These are phyloP conservation scores for Cotoneaster glaucophyllus DNA, from an alignment of 306 rosid genomes.

Conservation along the genomic window DNA sequence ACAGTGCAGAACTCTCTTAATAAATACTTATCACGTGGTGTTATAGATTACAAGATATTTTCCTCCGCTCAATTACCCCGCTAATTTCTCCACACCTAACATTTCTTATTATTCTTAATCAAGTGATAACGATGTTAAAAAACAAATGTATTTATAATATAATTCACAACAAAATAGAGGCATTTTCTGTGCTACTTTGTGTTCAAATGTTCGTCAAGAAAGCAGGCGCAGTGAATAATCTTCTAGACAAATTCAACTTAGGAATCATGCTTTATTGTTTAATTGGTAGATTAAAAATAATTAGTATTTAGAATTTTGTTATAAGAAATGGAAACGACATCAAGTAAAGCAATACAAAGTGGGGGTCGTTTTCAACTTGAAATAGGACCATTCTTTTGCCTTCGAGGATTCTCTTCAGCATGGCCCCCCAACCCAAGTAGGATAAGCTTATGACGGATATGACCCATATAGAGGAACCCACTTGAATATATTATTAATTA, in stretches of 20 bases:
- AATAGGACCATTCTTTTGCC: constrained; percentile 15
- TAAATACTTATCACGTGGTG: background rate
- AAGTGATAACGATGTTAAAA: background rate
- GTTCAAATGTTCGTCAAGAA: background rate
- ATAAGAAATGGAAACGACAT: background rate
- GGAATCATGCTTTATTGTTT: constrained; percentile 14
- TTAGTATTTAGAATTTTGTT: background rate
- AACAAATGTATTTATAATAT: background rate
- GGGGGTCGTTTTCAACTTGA: constrained; percentile 30
- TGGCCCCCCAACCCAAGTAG: background rate
- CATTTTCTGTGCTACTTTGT: background rate
- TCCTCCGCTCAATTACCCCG: background rate
- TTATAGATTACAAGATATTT: no score
- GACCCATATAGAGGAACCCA: background rate
- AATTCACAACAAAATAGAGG: background rate
- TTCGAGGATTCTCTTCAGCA: constrained; percentile 28
- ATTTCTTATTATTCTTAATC: background rate
- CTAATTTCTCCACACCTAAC: background rate
- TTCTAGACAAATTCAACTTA: background rate
- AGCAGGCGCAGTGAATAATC: background rate
- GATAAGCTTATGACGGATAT: constrained; percentile 30
- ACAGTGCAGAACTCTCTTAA: no score
- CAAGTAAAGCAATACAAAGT: constrained; percentile 11
- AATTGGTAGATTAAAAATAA: background rate
- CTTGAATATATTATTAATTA: background rate